Conservation (phyloP, 176 grass and related monocot genomes). For the Echinochloa phyllopogon region DNA sequence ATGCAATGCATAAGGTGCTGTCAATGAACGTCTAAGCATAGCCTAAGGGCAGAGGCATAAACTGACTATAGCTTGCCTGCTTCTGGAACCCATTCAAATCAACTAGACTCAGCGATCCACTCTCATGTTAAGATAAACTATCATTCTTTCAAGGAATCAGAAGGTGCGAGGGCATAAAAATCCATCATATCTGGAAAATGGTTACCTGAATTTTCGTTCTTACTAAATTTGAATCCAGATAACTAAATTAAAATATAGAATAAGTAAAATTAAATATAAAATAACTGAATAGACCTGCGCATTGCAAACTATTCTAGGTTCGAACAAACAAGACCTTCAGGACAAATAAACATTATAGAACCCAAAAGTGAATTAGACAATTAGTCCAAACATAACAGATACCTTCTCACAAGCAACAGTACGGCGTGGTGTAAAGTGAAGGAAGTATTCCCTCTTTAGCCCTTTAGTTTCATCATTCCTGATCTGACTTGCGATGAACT, state of each 20-base stretch:
- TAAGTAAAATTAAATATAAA: neutral
- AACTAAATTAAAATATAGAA: too few species aligned
- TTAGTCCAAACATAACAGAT: slow-evolving; percentile 4
- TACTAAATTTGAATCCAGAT: neutral
- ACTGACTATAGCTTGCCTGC: slow-evolving; percentile 4
- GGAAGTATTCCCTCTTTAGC: slow-evolving; percentile 76
- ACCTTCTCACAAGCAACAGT: slow-evolving; percentile 79
- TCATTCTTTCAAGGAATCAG: slow-evolving; percentile 18
- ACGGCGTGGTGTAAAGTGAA: slow-evolving; percentile 82
- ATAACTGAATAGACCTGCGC: neutral
- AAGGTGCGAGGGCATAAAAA: neutral
- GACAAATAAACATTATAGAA: slow-evolving; percentile 17
- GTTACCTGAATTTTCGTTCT: neutral
- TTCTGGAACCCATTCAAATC: neutral
- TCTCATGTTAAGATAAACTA: neutral
- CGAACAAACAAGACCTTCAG: neutral
- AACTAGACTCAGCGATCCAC: slow-evolving; percentile 1
- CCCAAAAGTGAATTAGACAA: neutral
- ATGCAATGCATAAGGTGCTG: neutral
- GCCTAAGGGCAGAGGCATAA: neutral
- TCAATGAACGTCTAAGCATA: neutral
- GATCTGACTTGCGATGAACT: slow-evolving; percentile 62
- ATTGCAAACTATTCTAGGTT: slow-evolving; percentile 16
- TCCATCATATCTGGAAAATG: neutral
- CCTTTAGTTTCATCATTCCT: slow-evolving; percentile 69